These are phyloP conservation scores for Pseudogymnoascus sp. DNA, from an alignment of 2,329 filamentous ascomycete genomes.

Conservation along the genomic window DNA sequence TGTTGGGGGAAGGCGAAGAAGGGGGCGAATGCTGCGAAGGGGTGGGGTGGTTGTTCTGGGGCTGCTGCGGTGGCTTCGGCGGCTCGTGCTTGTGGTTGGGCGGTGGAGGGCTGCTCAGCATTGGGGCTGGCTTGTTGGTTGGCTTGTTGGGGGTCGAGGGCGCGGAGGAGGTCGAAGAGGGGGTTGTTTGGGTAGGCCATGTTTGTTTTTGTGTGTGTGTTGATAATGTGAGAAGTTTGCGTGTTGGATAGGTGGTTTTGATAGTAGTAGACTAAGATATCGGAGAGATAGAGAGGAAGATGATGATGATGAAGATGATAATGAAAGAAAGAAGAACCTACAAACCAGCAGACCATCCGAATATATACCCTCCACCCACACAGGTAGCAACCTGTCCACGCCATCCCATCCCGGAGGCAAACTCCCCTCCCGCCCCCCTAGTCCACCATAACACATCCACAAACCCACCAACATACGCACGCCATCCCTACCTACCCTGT, in stretches of 20 bases:
- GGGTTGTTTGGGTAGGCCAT: conserved; percentile 6
- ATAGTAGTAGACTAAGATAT: not conserved
- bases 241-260: not conserved
- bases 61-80: not conserved
- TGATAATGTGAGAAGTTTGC: not conserved
- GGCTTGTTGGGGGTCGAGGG: not conserved
- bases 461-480: not conserved
- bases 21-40: not conserved
- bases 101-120: not conserved
- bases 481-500: not conserved
- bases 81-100: not conserved
- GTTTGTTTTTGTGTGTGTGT: not conserved
- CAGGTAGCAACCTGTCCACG: conserved; percentile 1
- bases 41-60: not conserved
- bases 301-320: not conserved
- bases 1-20: not conserved
- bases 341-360: not conserved
- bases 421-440: not conserved
- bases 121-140: not conserved
- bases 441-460: not conserved
- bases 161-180: not conserved
- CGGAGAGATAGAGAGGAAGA: not conserved
- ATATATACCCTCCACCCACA: not conserved
- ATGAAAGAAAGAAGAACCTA: conserved; percentile 4
- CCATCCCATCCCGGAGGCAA: conserved; percentile 3